A percentile compares a stretch with the other conserved stretches of the same genome.
phyloP scores from a whole-genome alignment of 2,329 filamentous ascomycete genomes.

The Cryphonectria parasitica region DNA sequence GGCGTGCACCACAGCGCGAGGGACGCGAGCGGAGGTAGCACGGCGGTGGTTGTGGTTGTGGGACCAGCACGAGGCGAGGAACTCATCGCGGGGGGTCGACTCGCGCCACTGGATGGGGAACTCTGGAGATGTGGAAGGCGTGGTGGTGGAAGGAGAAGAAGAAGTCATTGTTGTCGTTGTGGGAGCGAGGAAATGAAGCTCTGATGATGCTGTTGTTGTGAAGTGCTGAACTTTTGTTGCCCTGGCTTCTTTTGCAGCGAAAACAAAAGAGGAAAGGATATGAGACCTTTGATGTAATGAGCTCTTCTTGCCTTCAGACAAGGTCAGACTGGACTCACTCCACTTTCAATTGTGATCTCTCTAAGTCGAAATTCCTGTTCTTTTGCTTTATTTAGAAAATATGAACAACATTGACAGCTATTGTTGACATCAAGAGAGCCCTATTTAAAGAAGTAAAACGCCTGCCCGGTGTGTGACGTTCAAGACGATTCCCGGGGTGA shows the following conservation, averaged over 20 bases:
- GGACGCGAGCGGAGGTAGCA: slow-evolving; percentile 39
- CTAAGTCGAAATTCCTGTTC: neutral
- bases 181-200: neutral
- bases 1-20: slow-evolving; percentile 46
- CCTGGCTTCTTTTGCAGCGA: no score
- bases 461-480: neutral
- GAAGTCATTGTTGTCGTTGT: neutral
- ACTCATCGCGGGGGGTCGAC: slow-evolving; percentile 29
- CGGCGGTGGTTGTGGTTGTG: slow-evolving; percentile 51
- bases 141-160: neutral
- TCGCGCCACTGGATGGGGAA: slow-evolving; percentile 32
- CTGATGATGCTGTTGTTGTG: neutral
- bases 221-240: neutral
- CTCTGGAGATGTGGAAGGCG: neutral
- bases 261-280: no score
- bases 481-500: neutral
- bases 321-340: neutral
- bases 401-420: no score
- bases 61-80: slow-evolving; percentile 33
- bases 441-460: neutral
- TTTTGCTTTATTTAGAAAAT: neutral
- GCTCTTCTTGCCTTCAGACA: no score
- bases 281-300: no score
- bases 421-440: neutral
- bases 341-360: neutral